Base-by-base conservation (phyloP, 305 asterid genomes). In the Withania somnifera region DNA sequence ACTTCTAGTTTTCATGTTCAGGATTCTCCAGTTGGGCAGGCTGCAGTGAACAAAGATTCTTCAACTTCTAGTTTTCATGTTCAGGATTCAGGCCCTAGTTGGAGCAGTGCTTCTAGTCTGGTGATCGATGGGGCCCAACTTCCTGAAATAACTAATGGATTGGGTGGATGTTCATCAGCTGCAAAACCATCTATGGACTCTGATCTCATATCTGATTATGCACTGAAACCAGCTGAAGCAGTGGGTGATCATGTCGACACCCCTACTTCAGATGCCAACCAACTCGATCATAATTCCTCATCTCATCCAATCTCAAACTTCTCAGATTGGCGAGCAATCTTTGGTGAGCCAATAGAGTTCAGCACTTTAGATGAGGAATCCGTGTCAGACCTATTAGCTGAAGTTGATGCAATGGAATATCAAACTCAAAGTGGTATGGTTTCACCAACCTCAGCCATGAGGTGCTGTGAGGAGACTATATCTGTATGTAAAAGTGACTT, bases 401-500 rank as follows among this genome's bases (percentile, higher is more conserved):
- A 89, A 86, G 89, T 86, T 5, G 99, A 91, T 79, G 99, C 99
- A 17, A 89, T 89, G 90, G 85, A 85, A 68, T 85, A 81, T 13
- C 85, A 82, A 67, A 66, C 66, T 64, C 78, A 81, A 50, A 81
- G 85, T 82, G 87, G 87, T 64, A 66, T 82, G 83, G 81, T 68
- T 61, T 85, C 87, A 51, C 85, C 87, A 22, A 85, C 87, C 66
- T 85, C 87, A 30, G 85, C 81, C 76, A 82, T 82, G 80, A 69
- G 78, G 73, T 82, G 51, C 58, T 57, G 24, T n/a, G 85, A 78
- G 69, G 87, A 82, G 22, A 79, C 80, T 42, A 82, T 82, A 51
- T 75, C 80, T 34, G 85, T 52, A 51, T 76, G 82, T 45, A 84
- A 32, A 26, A 79, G 76, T 45, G 84, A 77, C 67, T 84, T 80